phyloP scores from a whole-genome alignment of 306 rosid genomes.

The Calophaca sinica region DNA sequence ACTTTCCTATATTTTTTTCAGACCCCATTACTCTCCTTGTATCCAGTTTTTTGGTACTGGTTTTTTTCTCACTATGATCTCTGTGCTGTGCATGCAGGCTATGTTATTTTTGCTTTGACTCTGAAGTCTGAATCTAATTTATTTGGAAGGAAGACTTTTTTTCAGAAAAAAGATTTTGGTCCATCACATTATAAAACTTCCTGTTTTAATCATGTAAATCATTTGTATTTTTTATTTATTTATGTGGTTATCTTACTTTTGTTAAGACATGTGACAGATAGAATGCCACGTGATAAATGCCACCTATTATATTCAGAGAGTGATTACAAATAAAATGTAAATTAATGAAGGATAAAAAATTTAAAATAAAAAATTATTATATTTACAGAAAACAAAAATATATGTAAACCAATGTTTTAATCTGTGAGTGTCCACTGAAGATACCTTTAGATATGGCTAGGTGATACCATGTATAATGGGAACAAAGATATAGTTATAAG shows the following conservation, averaged over 20 bases:
- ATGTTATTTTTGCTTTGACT: neutral
- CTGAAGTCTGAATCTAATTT: neutral
- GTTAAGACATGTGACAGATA: neutral
- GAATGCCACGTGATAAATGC: neutral
- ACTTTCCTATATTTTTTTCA: conserved; percentile 61
- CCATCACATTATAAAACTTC: too few species aligned
- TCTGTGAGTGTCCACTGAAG: too few species aligned
- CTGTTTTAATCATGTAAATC: neutral
- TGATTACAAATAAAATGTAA: neutral
- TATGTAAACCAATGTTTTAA: too few species aligned
- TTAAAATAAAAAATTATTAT: too few species aligned
- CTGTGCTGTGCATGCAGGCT: neutral
- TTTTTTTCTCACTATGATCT: conserved; percentile 16
- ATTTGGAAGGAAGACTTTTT: neutral
- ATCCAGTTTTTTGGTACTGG: neutral
- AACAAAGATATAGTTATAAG: too few species aligned
- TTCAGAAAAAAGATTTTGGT: too few species aligned
- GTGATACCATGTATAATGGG: too few species aligned
- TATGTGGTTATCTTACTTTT: neutral
- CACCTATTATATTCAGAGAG: neutral
- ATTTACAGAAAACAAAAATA: neutral
- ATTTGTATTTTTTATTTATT: neutral
- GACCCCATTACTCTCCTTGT: conserved; percentile 55
- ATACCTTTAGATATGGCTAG: too few species aligned
- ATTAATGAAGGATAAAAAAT: neutral